Evolutionary conservation across 2,329 filamentous ascomycete genomes (phyloP).

Genomic region (Aspergillus glaucus): DNA sequence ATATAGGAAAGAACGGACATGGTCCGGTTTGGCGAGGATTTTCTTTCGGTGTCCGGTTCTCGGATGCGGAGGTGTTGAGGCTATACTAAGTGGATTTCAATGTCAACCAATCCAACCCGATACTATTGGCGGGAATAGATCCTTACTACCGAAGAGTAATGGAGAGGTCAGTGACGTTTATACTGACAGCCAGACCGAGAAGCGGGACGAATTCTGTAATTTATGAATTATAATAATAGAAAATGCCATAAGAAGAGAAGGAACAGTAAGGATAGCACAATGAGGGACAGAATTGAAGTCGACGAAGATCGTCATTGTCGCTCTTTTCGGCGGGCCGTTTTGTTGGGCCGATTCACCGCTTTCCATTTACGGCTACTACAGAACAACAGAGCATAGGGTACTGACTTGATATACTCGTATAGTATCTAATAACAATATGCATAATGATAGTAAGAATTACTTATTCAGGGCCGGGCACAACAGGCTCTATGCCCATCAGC

Average conservation of each 20-base stretch:
- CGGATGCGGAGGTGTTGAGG: background rate
- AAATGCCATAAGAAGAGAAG: too few relatives aligned
- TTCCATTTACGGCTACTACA: conserved; percentile 5
- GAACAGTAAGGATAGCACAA: too few relatives aligned
- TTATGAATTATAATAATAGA: too few relatives aligned
- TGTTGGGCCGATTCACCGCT: conserved; percentile 23
- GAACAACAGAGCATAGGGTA: background rate
- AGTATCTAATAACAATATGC: conserved; percentile 1
- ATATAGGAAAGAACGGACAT: conserved; percentile 60
- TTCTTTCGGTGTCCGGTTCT: background rate
- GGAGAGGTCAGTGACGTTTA: background rate
- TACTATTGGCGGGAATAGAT: background rate
- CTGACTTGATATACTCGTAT: background rate
- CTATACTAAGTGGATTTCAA: background rate
- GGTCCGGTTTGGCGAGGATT: conserved; percentile 12
- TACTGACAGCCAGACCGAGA: too few relatives aligned
- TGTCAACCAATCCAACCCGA: background rate
- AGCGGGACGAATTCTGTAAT: too few relatives aligned
- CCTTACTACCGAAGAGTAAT: background rate
- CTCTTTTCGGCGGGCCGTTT: conserved; percentile 11
- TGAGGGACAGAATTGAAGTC: background rate
- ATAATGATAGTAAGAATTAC: conserved; percentile 11
- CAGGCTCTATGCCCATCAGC: conserved; percentile 16
- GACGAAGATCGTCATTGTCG: conserved; percentile 4
- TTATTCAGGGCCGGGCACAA: conserved; percentile 11